A percentile compares a stretch with the other conserved stretches of the same genome.
Evolutionary conservation across 257 asterid genomes (phyloP).

Genomic region (Solanum lignicaule): DNA sequence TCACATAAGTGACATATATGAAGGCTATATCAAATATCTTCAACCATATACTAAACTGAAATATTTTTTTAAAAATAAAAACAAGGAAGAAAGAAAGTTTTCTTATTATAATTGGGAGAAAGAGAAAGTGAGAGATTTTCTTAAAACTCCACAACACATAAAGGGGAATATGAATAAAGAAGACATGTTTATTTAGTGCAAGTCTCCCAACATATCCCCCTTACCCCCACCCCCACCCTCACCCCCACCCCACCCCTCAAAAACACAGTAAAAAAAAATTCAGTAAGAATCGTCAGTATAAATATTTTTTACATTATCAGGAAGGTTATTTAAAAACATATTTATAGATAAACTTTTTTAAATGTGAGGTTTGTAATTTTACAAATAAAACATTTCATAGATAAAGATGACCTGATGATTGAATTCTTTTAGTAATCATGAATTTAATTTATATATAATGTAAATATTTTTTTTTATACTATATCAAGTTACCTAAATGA

Average conservation of each 20-base stretch:
- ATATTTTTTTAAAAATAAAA: neutral
- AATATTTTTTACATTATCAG: neutral
- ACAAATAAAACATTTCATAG: neutral
- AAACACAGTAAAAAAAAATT: too few species aligned
- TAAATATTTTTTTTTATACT: neutral
- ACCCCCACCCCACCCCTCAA: neutral
- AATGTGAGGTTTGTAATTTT: neutral
- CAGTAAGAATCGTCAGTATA: too few species aligned
- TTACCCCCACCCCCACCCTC: neutral
- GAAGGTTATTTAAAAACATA: neutral
- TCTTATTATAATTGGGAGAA: neutral
- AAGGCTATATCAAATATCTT: neutral
- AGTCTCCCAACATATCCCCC: slow-evolving; percentile 7
- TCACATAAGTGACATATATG: neutral
- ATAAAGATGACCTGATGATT: neutral
- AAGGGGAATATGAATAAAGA: slow-evolving; percentile 13
- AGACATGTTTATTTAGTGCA: slow-evolving; percentile 11
- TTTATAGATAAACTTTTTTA: neutral
- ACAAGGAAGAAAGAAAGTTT: neutral
- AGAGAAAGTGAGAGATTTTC: slow-evolving; percentile 2
- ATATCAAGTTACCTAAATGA: neutral
- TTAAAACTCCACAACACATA: slow-evolving; percentile 8
- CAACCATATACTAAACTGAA: neutral
- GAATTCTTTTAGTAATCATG: neutral
- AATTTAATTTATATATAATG: neutral